Evolutionary conservation across 768 basidiomycete species (phyloP).

Genomic region (Infundibulicybe gibba): DNA sequence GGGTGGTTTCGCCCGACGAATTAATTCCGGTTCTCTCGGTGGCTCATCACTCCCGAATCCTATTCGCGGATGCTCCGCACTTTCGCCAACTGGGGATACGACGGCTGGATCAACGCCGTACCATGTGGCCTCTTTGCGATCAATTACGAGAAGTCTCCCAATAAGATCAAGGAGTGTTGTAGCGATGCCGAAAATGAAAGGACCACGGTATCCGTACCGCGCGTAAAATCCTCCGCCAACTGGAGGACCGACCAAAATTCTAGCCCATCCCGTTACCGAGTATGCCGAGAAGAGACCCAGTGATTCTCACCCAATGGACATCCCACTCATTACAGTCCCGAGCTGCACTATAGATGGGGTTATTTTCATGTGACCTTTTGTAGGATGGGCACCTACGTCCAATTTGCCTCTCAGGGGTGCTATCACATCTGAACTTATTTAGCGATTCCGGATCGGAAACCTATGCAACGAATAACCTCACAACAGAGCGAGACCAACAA

Average conservation of each 20-base stretch:
- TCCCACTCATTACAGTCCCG: conserved; percentile 56
- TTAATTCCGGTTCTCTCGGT: background rate
- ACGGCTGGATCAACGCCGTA: conserved; percentile 43
- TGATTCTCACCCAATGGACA: conserved; percentile 45
- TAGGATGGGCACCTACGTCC: conserved; percentile 37
- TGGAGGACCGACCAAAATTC: conserved; percentile 54
- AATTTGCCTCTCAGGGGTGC: conserved; percentile 40
- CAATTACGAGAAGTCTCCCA: conserved; percentile 53
- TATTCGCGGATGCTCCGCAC: background rate
- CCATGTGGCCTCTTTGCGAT: conserved; percentile 44
- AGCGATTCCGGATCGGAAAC: background rate
- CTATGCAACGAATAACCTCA: conserved; percentile 16
- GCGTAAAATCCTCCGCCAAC: conserved; percentile 51
- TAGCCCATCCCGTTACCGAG: conserved; percentile 12
- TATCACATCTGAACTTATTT: conserved; percentile 46
- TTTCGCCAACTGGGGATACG: background rate
- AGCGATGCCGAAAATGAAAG: conserved; percentile 51
- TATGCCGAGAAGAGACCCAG: conserved; percentile 3
- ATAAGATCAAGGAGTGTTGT: conserved; percentile 46
- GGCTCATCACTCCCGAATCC: background rate
- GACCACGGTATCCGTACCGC: conserved; percentile 56
- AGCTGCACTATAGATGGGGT: conserved; percentile 40
- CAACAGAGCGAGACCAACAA: conserved; percentile 59
- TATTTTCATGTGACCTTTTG: background rate
- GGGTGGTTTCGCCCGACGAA: conserved; percentile 13